phyloP scores from a whole-genome alignment of 192 early-diverging fungal genomes.

The Podila minutissima region DNA sequence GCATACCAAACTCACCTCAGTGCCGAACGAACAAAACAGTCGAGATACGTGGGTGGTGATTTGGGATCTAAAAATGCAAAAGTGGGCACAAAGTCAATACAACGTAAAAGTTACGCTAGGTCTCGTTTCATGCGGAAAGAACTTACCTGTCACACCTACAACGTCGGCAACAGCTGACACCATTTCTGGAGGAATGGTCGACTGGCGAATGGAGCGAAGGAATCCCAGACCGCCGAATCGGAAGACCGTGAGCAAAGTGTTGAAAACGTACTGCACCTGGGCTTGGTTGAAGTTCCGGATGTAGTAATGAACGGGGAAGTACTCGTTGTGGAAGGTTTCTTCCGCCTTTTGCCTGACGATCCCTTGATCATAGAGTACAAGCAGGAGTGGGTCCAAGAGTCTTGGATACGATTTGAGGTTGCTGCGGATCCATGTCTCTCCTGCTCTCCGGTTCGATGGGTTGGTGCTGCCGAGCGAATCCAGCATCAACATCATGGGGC shows the following conservation, averaged over 20 bases:
- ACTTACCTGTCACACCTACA: constrained; percentile 23
- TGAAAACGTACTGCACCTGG: constrained; percentile 73
- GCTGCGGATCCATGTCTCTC: constrained; percentile 77
- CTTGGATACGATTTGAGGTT: constrained; percentile 69
- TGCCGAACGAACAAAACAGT: constrained; percentile 38
- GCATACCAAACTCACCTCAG: constrained; percentile 13
- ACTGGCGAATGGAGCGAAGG: constrained; percentile 57
- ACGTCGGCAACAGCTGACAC: constrained; percentile 22
- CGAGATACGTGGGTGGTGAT: constrained; percentile 29
- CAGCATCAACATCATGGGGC: constrained; percentile 82
- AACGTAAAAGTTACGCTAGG: no score
- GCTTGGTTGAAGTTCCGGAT: constrained; percentile 70
- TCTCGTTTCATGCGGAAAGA: no score
- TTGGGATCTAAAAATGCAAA: constrained; percentile 18
- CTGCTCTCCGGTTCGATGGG: constrained; percentile 64
- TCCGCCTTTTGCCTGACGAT: constrained; percentile 52
- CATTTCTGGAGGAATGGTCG: constrained; percentile 23
- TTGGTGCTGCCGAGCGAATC: constrained; percentile 71
- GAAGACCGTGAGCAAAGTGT: constrained; percentile 61
- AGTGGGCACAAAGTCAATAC: neutral
- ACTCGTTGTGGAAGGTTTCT: constrained; percentile 49
- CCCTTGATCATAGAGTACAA: constrained; percentile 54
- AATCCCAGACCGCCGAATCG: constrained; percentile 65
- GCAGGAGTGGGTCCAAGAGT: constrained; percentile 68
- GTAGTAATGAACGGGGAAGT: constrained; percentile 61